phyloP scores from a whole-genome alignment of 352 stramenopile species.

The Phytophthora colocasiae region DNA sequence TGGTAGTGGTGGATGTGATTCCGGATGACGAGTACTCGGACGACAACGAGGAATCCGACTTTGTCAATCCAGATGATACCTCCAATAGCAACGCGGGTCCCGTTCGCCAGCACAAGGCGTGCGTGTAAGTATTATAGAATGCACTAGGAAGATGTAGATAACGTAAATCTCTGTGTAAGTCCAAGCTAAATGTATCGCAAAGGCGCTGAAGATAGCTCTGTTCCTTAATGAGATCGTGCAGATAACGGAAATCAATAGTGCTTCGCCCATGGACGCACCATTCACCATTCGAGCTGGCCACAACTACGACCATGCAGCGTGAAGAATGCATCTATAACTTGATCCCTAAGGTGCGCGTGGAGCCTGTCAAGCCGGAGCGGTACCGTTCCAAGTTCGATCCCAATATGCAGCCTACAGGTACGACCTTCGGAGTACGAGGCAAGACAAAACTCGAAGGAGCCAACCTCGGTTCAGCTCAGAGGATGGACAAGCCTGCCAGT shows the following conservation, averaged over 20 bases:
- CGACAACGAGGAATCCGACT: constrained; percentile 9
- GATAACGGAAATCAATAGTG: constrained; percentile 19
- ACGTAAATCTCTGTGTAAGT: background rate
- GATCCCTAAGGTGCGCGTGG: constrained; percentile 77
- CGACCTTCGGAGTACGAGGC: constrained; percentile 85
- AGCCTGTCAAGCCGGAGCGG: constrained; percentile 79
- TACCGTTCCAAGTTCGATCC: constrained; percentile 92
- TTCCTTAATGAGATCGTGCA: constrained; percentile 21
- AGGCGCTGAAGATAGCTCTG: constrained; percentile 31
- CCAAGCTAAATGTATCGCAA: background rate
- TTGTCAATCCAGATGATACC: constrained; percentile 14
- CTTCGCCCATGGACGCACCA: constrained; percentile 2
- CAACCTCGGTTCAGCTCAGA: constrained; percentile 62
- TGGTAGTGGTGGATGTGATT: constrained; percentile 25
- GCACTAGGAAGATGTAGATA: too few species aligned
- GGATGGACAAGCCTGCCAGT: constrained; percentile 54
- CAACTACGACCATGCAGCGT: constrained; percentile 59
- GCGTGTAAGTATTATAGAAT: constrained; percentile 10
- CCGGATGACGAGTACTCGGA: constrained; percentile 13
- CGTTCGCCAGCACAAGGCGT: constrained; percentile 26
- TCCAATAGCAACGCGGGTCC: background rate
- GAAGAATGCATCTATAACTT: constrained; percentile 94
- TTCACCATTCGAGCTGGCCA: constrained; percentile 16
- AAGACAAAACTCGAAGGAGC: constrained; percentile 74
- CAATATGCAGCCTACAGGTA: constrained; percentile 81